These are phyloP conservation scores for Talaromyces sp. DNA, from an alignment of 2,329 filamentous ascomycete genomes.

Conservation along the genomic window DNA sequence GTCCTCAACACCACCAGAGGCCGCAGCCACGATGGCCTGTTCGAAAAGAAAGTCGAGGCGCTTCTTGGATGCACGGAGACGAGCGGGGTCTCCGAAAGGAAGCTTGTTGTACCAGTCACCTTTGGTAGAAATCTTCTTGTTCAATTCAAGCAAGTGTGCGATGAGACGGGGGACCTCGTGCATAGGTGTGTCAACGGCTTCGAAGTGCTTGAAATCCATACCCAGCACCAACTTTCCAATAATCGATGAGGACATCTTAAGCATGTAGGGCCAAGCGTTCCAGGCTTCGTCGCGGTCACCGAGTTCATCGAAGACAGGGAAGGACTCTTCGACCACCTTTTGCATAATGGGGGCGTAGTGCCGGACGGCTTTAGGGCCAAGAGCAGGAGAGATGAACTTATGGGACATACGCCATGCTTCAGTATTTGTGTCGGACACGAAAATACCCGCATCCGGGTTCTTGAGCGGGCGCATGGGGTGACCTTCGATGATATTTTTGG, in stretches of 20 bases:
- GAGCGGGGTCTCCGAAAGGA: conserved; percentile 52
- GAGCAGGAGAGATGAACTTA: conserved; percentile 59
- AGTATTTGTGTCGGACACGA: conserved; percentile 33
- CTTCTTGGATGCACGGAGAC: not conserved
- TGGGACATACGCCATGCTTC: conserved; percentile 46
- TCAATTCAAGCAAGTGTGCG: conserved; percentile 51
- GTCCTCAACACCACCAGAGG: conserved; percentile 22
- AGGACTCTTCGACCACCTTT: conserved; percentile 50
- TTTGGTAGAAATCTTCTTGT: conserved; percentile 56
- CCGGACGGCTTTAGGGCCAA: conserved; percentile 58
- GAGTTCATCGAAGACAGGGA: conserved; percentile 47
- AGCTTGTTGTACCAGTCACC: conserved; percentile 55
- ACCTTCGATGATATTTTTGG: conserved; percentile 47
- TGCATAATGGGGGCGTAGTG: conserved; percentile 62
- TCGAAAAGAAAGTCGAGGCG: not conserved
- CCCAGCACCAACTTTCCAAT: conserved; percentile 46
- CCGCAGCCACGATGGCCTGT: conserved; percentile 18
- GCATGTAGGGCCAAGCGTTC: conserved; percentile 51
- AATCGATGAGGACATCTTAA: conserved; percentile 46
- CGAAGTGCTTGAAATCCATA: conserved; percentile 46
- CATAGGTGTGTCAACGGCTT: conserved; percentile 42
- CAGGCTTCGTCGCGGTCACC: conserved; percentile 45
- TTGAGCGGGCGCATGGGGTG: conserved; percentile 32
- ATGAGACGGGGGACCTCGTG: conserved; percentile 53
- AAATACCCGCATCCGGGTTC: conserved; percentile 27